A percentile compares a stretch with the other conserved stretches of the same genome.
Evolutionary conservation across 1,284 basidiomycete genomes (phyloP).

Genomic region (Rhodotorula sp.): DNA sequence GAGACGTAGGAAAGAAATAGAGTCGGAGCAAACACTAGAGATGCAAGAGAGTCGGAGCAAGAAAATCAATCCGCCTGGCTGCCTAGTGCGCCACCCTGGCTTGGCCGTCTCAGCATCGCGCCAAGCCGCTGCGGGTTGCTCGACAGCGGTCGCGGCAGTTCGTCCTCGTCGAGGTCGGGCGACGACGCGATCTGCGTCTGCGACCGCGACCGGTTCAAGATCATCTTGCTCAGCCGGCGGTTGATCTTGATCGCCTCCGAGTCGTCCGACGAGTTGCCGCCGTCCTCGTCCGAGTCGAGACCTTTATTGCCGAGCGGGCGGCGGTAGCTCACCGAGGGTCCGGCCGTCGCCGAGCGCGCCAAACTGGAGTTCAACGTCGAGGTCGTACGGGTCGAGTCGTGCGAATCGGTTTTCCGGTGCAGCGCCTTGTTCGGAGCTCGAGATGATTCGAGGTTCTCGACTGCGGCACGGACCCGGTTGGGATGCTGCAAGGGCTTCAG

Average conservation of each 20-base stretch:
- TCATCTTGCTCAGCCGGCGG: constrained; percentile 19
- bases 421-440: no score
- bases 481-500: constrained; percentile 31
- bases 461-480: constrained; percentile 20
- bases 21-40: no score
- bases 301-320: constrained; percentile 13
- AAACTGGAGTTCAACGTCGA: constrained; percentile 1
- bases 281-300: constrained; percentile 9
- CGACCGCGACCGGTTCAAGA: constrained; percentile 19
- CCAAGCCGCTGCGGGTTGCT: constrained; percentile 19
- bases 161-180: not conserved
- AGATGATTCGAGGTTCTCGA: constrained; percentile 22
- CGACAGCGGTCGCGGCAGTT: constrained; percentile 9
- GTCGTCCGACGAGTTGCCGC: constrained; percentile 6
- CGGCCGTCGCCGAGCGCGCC: constrained; percentile 7
- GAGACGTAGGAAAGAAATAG: no score
- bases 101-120: constrained; percentile 24
- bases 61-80: no score
- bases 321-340: not conserved
- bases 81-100: not conserved
- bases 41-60: no score
- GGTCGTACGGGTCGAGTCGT: not conserved
- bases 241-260: constrained; percentile 11
- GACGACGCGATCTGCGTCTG: constrained; percentile 1
- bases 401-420: constrained; percentile 3